Conservation (phyloP, 495 filamentous ascomycete species). For the Hyaloscypha bicolor region DNA sequence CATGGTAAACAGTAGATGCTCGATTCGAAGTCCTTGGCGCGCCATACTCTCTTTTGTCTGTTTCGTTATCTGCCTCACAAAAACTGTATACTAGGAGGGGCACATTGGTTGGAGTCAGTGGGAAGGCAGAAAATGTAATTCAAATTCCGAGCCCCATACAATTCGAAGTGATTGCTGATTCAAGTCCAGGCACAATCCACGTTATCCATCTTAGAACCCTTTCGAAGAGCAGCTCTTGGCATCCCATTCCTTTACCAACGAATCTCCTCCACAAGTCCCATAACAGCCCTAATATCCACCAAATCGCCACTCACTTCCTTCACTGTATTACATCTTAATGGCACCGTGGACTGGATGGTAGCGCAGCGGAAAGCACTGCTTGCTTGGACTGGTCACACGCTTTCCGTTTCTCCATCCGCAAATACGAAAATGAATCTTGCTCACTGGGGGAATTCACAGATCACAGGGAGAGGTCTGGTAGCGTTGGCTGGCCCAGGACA, state of each 20-base stretch:
- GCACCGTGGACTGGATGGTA: conserved; percentile 95
- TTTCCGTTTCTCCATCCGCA: conserved; percentile 72
- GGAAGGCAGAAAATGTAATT: conserved; percentile 85
- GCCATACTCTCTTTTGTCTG: conserved; percentile 89
- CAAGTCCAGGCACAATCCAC: conserved; percentile 71
- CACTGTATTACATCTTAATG: conserved; percentile 83
- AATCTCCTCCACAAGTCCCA: conserved; percentile 80
- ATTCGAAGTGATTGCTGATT: conserved; percentile 22
- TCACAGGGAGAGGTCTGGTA: conserved; percentile 85
- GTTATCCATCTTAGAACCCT: conserved; percentile 81
- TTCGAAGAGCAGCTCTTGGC: conserved; percentile 73
- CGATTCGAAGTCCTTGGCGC: conserved; percentile 89
- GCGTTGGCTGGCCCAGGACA: conserved; percentile 85
- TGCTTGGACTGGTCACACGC: conserved; percentile 93
- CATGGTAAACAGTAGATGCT: conserved; percentile 64
- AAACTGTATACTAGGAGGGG: conserved; percentile 89
- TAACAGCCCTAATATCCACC: conserved; percentile 83
- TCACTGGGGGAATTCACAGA: conserved; percentile 86
- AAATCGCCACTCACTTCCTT: conserved; percentile 85
- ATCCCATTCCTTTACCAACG: conserved; percentile 94
- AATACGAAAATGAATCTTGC: conserved; percentile 75
- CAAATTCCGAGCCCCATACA: background rate
- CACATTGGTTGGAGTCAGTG: conserved; percentile 86
- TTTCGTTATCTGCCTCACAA: conserved; percentile 89
- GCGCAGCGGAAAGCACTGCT: conserved; percentile 81